phyloP scores from a whole-genome alignment of 306 rosid genomes.

The Vigna radiata region DNA sequence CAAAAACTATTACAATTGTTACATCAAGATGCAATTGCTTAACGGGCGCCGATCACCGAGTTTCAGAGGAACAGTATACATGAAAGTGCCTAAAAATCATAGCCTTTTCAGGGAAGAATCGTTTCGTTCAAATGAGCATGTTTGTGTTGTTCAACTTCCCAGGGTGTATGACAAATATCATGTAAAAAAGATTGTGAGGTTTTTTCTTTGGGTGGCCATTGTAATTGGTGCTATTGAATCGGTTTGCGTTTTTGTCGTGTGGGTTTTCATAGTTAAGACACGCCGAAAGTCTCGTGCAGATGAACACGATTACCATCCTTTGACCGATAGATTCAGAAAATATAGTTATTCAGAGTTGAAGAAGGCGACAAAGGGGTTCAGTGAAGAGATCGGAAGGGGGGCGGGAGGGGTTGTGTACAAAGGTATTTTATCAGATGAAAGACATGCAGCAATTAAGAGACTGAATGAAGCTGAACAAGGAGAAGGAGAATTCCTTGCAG shows the following conservation, averaged over 20 bases:
- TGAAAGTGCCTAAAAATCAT: conserved; percentile 45
- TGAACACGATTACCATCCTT: background rate
- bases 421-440: conserved; percentile 38
- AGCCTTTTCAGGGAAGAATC: background rate
- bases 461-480: conserved; percentile 42
- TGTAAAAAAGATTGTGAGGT: background rate
- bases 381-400: conserved; percentile 41
- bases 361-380: conserved; percentile 35
- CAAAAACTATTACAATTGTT: conserved; percentile 23
- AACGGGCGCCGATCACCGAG: conserved; percentile 36
- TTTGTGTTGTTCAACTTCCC: background rate
- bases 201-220: background rate
- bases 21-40: conserved; percentile 38
- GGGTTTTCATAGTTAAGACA: background rate
- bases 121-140: background rate
- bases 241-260: conserved; percentile 14
- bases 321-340: conserved; percentile 22
- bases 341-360: conserved; percentile 37
- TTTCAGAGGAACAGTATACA: conserved; percentile 14
- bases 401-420: conserved; percentile 40
- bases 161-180: background rate
- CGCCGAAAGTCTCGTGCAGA: conserved; percentile 38
- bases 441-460: conserved; percentile 6
- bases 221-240: background rate
- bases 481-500: conserved; percentile 46